Base-by-base conservation (phyloP, 169 alveolate genomes). In the Babesia ovis region DNA sequence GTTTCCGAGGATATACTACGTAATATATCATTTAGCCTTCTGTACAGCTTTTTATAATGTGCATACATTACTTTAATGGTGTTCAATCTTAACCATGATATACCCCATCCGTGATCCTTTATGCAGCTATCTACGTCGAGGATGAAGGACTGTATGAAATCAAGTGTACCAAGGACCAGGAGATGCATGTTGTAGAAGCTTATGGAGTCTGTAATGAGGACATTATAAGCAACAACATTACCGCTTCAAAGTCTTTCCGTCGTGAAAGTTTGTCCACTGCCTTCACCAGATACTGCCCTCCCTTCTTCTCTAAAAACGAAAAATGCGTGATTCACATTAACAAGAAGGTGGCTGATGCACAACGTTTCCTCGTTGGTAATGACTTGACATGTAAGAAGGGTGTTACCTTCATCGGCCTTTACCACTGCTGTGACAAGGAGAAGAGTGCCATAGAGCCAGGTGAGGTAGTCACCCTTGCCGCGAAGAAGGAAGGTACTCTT, bases 341-440 rank as follows among this genome's bases (percentile, higher is more conserved):
- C 75, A 43, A 58, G 51, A 45, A 5, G 20, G 67, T 14, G 16
- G 48, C 59, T 6, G 75, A 46, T n/a, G 45, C 56, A 0, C 73
- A 55, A 18, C 72, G 86, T 18, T 77, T 68, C 86, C 41, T 27
- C 29, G 51, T 71, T 35, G 68, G 45, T 18, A 18, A 31, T 4
- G 56, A 53, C 20, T 31, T 77, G 45, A 16, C 4, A 1, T 77
- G 86, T 55, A 34, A 62, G 32, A 69, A 69, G 9, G 50, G 60
- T 41, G 41, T 58, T 12, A 43, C 55, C 43, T 77, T 68, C 68
- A 50, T 60, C 2, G 86, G 86, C 37, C 62, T 61, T 32, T 46
- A 62, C 59, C 61, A 48, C 60, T 77, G 86, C 58, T 45, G 53
- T 29, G 81, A 62, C 70, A 77, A 46, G 64, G 43, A 6, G 11